Conservation (phyloP, 1,139 yeast species). For the Taiozyma sp. region DNA sequence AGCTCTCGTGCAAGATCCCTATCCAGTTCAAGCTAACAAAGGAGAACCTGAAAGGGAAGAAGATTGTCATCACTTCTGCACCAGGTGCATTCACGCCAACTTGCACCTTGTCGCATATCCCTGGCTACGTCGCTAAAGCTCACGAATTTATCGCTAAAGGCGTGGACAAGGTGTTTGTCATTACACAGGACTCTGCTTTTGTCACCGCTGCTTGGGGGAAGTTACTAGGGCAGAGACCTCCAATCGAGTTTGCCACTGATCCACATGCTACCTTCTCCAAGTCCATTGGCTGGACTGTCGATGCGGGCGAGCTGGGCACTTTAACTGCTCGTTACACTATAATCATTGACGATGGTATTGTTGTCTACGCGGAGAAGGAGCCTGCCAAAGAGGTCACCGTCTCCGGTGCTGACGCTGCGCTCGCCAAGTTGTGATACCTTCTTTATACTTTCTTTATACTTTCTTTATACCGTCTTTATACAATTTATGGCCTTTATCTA, state of each 20-base stretch:
- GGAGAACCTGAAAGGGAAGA: conserved; percentile 28
- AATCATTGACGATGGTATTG: conserved; percentile 59
- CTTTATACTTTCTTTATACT: too few species aligned
- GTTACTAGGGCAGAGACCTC: conserved; percentile 40
- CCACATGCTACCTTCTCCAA: conserved; percentile 58
- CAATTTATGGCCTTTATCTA: too few species aligned
- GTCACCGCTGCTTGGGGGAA: conserved; percentile 81
- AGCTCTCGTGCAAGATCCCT: conserved; percentile 23
- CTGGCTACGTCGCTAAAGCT: conserved; percentile 55
- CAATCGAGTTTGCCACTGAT: conserved; percentile 69
- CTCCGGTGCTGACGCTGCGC: conserved; percentile 55
- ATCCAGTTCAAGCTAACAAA: conserved; percentile 18
- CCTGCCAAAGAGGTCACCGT: conserved; percentile 54
- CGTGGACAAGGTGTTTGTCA: conserved; percentile 63
- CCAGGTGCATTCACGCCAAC: conserved; percentile 95
- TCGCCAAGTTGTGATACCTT: conserved; percentile 27
- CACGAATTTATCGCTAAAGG: conserved; percentile 57
- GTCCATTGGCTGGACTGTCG: conserved; percentile 55
- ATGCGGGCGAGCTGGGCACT: conserved; percentile 48
- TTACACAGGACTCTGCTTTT: conserved; percentile 80
- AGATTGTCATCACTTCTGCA: conserved; percentile 65
- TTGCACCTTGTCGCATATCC: conserved; percentile 77
- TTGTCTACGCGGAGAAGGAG: conserved; percentile 64
- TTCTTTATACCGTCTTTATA: too few species aligned
- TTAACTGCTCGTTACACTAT: conserved; percentile 73